A percentile compares a stretch with the other conserved stretches of the same genome.
Conservation (phyloP, 2,329 filamentous ascomycete genomes). For the Leptographium galeiforme region DNA sequence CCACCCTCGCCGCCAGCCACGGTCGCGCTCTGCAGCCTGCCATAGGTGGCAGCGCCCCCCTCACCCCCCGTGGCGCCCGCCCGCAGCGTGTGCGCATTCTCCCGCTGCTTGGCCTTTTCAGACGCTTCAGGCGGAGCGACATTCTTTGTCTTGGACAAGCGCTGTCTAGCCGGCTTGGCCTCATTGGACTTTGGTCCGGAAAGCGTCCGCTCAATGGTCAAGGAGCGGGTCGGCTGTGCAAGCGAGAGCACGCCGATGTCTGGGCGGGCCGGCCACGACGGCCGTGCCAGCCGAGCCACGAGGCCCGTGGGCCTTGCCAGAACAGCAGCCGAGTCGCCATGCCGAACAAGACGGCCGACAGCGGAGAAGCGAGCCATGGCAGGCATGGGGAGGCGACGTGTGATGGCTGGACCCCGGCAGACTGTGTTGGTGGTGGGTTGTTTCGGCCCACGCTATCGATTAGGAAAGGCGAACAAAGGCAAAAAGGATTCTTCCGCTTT, state of each 20-base stretch:
- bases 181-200: too few species aligned
- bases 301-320: not conserved
- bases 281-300: not conserved
- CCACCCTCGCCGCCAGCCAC: not conserved
- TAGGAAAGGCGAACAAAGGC: too few species aligned
- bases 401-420: not conserved
- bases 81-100: not conserved
- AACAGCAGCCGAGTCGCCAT: not conserved
- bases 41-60: not conserved
- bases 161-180: too few species aligned
- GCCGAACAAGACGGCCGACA: not conserved
- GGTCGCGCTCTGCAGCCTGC: not conserved
- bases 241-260: not conserved
- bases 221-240: not conserved
- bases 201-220: not conserved
- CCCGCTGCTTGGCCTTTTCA: not conserved
- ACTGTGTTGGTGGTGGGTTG: too few species aligned
- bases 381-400: not conserved
- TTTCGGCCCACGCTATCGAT: too few species aligned
- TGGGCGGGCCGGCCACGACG: not conserved
- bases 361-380: not conserved
- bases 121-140: too few species aligned
- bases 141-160: too few species aligned
- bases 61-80: not conserved
- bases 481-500: too few species aligned